phyloP scores from a whole-genome alignment of 805 yeast genomes.

The Candida maris region DNA sequence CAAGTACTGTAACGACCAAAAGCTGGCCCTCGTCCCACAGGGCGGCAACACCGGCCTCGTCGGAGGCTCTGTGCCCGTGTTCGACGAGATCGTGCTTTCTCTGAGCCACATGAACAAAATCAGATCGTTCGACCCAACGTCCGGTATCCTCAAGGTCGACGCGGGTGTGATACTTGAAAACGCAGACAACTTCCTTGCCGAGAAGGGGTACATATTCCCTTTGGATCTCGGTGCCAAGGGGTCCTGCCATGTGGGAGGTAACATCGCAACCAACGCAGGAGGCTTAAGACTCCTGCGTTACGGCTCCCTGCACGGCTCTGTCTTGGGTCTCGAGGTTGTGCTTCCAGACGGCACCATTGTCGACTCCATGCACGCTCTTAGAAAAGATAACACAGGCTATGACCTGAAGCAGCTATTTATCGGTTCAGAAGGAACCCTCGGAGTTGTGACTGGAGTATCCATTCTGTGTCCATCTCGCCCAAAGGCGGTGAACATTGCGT shows the following conservation, averaged over 20 bases:
- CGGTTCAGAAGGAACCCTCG: conserved; percentile 92
- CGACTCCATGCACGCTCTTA: conserved; percentile 74
- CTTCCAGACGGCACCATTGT: conserved; percentile 82
- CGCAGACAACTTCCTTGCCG: conserved; percentile 76
- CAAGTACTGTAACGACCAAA: conserved; percentile 72
- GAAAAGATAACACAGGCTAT: conserved; percentile 95
- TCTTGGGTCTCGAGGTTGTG: conserved; percentile 89
- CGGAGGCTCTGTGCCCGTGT: conserved; percentile 90
- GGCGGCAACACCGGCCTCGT: conserved; percentile 97
- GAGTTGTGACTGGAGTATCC: conserved; percentile 86
- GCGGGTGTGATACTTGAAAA: conserved; percentile 86
- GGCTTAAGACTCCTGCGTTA: conserved; percentile 84
- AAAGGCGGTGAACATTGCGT: conserved; percentile 79
- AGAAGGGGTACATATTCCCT: conserved; percentile 87
- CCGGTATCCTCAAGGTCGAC: conserved; percentile 85
- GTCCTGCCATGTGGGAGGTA: conserved; percentile 93
- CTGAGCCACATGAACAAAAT: conserved; percentile 69
- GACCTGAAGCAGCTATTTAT: conserved; percentile 89
- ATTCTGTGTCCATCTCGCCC: conserved; percentile 89
- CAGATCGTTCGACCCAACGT: conserved; percentile 73
- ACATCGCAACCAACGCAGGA: conserved; percentile 94
- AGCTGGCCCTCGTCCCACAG: conserved; percentile 87
- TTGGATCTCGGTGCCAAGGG: conserved; percentile 95
- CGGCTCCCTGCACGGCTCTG: conserved; percentile 91
- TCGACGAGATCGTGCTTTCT: conserved; percentile 82